phyloP scores from a whole-genome alignment of 108 stramenopile genomes.

The Heterococcus sp. region DNA sequence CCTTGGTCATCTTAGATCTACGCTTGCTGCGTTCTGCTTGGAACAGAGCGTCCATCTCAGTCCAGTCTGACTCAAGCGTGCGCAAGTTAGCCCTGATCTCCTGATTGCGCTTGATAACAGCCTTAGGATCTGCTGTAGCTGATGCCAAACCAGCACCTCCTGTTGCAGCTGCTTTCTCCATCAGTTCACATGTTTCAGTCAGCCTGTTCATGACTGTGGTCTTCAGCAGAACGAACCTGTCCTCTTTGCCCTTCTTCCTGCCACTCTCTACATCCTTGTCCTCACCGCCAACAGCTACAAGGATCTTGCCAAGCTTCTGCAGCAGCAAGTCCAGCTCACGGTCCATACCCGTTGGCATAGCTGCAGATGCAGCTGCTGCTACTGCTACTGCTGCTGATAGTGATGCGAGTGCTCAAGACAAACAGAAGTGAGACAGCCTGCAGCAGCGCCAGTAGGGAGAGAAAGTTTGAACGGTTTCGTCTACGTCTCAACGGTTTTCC shows the following conservation, averaged over 20 bases:
- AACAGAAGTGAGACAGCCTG: too few species aligned
- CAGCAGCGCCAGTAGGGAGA: too few species aligned
- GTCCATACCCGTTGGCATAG: slow-evolving; percentile 18
- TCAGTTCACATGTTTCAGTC: slow-evolving; percentile 39
- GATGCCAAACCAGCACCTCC: background rate
- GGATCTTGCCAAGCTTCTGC: slow-evolving; percentile 33
- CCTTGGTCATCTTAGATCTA: slow-evolving; percentile 32
- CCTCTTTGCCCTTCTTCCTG: slow-evolving; percentile 20
- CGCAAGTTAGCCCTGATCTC: slow-evolving; percentile 23
- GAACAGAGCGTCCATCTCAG: slow-evolving; percentile 33
- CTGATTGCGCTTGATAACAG: slow-evolving; percentile 38
- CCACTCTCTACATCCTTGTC: slow-evolving; percentile 5
- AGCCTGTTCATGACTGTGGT: slow-evolving; percentile 21
- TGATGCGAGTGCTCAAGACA: too few species aligned
- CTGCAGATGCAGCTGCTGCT: too few species aligned
- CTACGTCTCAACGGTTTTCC: too few species aligned
- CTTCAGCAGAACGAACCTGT: slow-evolving; percentile 39
- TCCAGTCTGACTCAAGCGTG: slow-evolving; percentile 36
- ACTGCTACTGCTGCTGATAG: too few species aligned
- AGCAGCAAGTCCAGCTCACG: slow-evolving; percentile 36
- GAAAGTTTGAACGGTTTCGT: too few species aligned
- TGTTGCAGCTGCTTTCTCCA: background rate
- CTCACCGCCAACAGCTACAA: slow-evolving; percentile 6
- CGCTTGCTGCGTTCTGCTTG: slow-evolving; percentile 39
- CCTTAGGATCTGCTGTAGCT: slow-evolving; percentile 20